Conservation (phyloP, 441 rosid genomes). For the Breynia disticha region DNA sequence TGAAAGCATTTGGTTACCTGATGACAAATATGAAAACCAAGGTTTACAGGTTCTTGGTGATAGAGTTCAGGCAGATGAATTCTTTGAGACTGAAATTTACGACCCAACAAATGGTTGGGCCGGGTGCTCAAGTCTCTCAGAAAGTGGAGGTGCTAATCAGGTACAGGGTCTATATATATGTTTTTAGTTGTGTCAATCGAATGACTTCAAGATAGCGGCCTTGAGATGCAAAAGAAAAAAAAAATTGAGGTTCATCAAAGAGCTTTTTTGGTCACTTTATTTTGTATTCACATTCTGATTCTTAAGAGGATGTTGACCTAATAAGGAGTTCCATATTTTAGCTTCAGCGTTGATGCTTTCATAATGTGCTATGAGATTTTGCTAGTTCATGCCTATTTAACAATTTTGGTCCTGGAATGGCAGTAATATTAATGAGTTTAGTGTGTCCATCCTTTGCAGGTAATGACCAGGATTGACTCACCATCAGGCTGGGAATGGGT, state of each 20-base stretch:
- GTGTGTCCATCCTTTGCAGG: constrained; percentile 24
- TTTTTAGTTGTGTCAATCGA: neutral
- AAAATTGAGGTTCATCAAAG: too few species aligned
- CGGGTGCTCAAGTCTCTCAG: constrained; percentile 23
- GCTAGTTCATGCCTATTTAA: too few species aligned
- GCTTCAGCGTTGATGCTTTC: too few species aligned
- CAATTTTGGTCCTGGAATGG: too few species aligned
- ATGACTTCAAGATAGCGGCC: neutral
- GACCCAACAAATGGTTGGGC: constrained; percentile 49
- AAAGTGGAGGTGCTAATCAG: constrained; percentile 22
- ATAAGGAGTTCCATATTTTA: too few species aligned
- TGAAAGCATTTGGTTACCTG: constrained; percentile 15
- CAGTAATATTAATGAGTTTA: neutral
- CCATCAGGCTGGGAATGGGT: constrained; percentile 58
- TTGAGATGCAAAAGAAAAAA: too few species aligned
- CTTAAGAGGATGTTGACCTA: too few species aligned
- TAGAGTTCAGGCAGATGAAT: constrained; percentile 33
- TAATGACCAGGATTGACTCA: constrained; percentile 22
- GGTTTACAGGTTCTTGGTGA: constrained; percentile 21
- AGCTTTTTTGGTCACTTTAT: too few species aligned
- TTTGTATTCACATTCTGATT: too few species aligned
- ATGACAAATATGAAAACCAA: constrained; percentile 24
- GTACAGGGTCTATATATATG: constrained; percentile 17
- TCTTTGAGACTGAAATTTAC: constrained; percentile 46
- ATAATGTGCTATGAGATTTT: too few species aligned